These are phyloP conservation scores for Cajanus cajan DNA, from an alignment of 306 rosid genomes.

Conservation along the genomic window DNA sequence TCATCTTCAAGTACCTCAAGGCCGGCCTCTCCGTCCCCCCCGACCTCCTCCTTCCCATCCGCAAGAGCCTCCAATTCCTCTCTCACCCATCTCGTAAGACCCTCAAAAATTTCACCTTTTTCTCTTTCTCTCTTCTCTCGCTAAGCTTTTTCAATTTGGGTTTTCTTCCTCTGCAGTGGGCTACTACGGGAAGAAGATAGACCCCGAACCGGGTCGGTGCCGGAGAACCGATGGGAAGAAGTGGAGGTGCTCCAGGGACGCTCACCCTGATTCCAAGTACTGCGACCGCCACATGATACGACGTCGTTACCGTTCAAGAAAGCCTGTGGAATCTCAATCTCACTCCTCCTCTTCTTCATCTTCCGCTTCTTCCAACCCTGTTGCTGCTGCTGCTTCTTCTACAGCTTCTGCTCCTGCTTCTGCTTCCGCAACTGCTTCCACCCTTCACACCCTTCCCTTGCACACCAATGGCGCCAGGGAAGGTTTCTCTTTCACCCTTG, in stretches of 20 bases:
- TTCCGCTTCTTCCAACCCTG: neutral
- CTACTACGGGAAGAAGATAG: constrained; percentile 83
- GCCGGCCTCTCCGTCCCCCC: constrained; percentile 85
- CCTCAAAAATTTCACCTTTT: neutral
- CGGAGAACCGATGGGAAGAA: constrained; percentile 91
- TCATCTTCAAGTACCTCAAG: constrained; percentile 81
- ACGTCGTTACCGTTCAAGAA: constrained; percentile 98
- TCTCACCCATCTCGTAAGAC: constrained; percentile 64
- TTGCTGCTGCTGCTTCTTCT: neutral
- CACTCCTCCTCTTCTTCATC: neutral
- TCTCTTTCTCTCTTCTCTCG: neutral
- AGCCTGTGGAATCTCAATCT: constrained; percentile 89
- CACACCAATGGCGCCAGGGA: constrained; percentile 56
- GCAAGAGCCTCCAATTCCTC: constrained; percentile 68
- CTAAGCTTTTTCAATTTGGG: neutral
- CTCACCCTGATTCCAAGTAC: constrained; percentile 85
- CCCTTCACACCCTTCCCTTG: constrained; percentile 63
- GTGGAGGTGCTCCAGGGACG: constrained; percentile 88
- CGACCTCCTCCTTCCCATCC: constrained; percentile 80
- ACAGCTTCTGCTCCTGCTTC: neutral
- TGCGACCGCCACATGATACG: constrained; percentile 96
- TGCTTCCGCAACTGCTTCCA: neutral
- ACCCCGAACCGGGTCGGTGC: constrained; percentile 94
- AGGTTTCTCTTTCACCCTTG: constrained; percentile 47
- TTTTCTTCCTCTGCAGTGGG: constrained; percentile 48